Percentiles rank a stretch among this genome's conserved stretches.
Conservation (phyloP, 2,329 filamentous ascomycete species). For the Pseudogymnoascus sp. region DNA sequence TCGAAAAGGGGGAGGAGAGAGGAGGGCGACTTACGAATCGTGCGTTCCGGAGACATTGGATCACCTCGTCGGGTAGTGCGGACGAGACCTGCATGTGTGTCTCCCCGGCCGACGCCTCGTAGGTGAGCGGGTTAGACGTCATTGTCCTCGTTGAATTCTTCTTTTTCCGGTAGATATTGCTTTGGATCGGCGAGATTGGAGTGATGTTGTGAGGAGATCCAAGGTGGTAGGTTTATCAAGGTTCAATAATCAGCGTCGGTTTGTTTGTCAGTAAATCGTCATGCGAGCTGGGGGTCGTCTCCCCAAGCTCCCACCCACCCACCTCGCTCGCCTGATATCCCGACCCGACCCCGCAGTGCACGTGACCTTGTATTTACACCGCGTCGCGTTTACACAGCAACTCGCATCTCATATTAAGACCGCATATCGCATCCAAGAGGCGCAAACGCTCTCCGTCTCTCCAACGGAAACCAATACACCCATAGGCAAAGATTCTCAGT, state of each 20-base stretch:
- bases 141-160: background rate
- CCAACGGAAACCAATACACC: background rate
- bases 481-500: no score
- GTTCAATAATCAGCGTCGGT: background rate
- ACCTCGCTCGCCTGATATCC: background rate
- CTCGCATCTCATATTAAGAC: background rate
- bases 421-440: background rate
- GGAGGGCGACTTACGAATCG: slow-evolving; percentile 61
- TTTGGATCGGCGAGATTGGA: background rate
- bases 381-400: background rate
- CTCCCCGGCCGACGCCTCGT: slow-evolving; percentile 66
- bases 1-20: background rate
- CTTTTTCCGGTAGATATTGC: background rate
- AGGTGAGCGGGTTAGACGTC: slow-evolving; percentile 63
- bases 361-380: background rate
- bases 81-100: slow-evolving; percentile 60
- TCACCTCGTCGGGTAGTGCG: slow-evolving; percentile 72
- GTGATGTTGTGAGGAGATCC: background rate
- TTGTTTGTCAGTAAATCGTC: background rate
- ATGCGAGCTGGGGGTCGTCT: background rate
- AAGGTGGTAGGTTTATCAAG: background rate
- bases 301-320: background rate
- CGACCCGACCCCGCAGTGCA: background rate
- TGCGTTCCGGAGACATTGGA: slow-evolving; percentile 87
- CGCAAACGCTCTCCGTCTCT: background rate